Conservation (phyloP, 106 monocot genomes). For the Dendrobium nobile region DNA sequence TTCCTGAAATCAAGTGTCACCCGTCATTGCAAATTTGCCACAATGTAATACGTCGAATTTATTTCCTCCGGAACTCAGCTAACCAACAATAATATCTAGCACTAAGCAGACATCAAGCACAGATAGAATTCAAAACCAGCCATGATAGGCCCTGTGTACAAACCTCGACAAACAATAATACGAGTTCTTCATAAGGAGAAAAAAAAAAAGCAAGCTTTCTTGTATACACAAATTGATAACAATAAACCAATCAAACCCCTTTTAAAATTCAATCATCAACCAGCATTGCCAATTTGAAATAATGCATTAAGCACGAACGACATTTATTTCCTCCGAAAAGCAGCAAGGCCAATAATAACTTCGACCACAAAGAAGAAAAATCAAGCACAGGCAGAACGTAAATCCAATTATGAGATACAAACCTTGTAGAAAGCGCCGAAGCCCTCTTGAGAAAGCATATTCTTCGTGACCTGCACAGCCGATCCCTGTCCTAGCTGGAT, state of each 20-base stretch:
- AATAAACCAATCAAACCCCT: neutral
- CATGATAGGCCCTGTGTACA: neutral
- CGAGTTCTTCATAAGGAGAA: neutral
- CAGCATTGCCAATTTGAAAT: neutral
- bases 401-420: neutral
- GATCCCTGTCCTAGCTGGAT: conserved; percentile 95
- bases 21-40: neutral
- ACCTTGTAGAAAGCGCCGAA: conserved; percentile 82
- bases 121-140: no score
- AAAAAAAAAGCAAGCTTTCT: neutral
- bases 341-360: neutral
- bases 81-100: neutral
- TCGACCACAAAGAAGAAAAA: neutral
- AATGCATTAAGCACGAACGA: no score
- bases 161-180: neutral
- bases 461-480: conserved; percentile 67
- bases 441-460: conserved; percentile 78
- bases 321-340: neutral
- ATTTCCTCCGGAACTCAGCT: neutral
- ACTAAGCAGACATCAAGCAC: no score
- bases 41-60: neutral
- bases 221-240: neutral
- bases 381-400: neutral
- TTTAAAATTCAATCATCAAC: neutral
- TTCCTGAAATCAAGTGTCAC: neutral